Base-by-base conservation (phyloP, 495 filamentous ascomycete species). In the Annulohypoxylon moriforme region DNA sequence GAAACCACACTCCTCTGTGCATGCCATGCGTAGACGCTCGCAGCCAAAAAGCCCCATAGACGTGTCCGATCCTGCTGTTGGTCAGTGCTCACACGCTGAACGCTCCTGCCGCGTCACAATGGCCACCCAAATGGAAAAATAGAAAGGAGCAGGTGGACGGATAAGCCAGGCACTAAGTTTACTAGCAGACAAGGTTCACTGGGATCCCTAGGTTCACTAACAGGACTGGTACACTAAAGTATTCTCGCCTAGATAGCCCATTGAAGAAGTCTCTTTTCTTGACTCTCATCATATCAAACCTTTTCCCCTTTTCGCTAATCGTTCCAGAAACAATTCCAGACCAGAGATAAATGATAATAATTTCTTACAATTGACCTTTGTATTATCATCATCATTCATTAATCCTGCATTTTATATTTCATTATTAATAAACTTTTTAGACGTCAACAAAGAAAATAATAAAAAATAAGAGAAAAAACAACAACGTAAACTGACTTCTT, bases 21-120 rank as follows among this genome's bases (percentile, higher is more conserved):
- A n/a, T n/a, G n/a, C n/a, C n/a, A n/a, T n/a, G n/a, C n/a, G 6
- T 3, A 29, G 6, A 29, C 27, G 40, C 40, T 44, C 40, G n/a
- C n/a, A 44, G n/a, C n/a, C 40, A 16, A 7, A 44, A 44, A 44
- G 40, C 40, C 16, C 40, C 40, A 44, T 18, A 44, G 40, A 44
- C 40, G 40, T 44, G 40, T 44, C n/a, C 40, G n/a, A 20, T 44
- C 40, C n/a, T 44, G 40, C 40, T 18, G 40, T 44, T 44, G 40
- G 40, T 44, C 40, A 44, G 40, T 44, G 40, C 40, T 18, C 40
- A 44, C 40, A 44, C 40, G 40, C 40, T 44, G 40, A 55, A 60
- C 55, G 46, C 60, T 67, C 31, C 57, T 67, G 60, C 64, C 70
- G 70, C 70, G 70, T 73, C 70, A 73, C 70, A 73, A 73, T 73